Percentiles rank a stretch among this genome's conserved stretches.
Evolutionary conservation across 495 filamentous ascomycete genomes (phyloP).

Genomic region (Cetradonia linearis): DNA sequence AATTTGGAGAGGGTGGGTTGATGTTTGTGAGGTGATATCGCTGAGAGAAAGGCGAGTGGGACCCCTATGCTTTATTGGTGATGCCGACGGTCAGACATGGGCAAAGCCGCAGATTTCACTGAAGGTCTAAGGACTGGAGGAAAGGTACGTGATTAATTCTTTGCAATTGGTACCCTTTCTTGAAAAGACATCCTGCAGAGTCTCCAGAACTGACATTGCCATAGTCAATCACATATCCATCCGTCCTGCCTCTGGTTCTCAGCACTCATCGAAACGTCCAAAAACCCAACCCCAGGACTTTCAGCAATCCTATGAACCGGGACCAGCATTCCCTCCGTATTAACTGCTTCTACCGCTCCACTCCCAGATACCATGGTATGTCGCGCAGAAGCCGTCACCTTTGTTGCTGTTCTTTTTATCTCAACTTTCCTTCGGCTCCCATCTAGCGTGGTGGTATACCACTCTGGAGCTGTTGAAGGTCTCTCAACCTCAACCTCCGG

Average conservation of each 20-base stretch:
- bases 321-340: neutral
- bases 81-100: neutral
- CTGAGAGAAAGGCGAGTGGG: neutral
- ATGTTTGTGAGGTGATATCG: conserved; percentile 41
- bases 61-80: too few relatives aligned
- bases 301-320: neutral
- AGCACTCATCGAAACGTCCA: neutral
- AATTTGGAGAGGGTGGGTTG: conserved; percentile 55
- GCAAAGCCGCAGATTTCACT: neutral
- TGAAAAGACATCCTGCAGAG: too few relatives aligned
- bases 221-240: neutral
- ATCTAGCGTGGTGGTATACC: neutral
- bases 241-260: neutral
- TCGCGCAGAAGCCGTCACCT: neutral
- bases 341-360: too few relatives aligned
- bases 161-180: too few relatives aligned
- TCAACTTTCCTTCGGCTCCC: neutral
- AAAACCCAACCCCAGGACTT: neutral
- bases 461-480: neutral
- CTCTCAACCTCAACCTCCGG: too few relatives aligned
- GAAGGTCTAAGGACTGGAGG: neutral
- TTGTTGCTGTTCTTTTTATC: neutral
- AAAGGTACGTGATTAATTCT: neutral
- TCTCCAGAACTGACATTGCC: neutral
- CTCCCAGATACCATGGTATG: neutral